These are phyloP conservation scores for Hansenula sp. DNA, from an alignment of 1,139 yeast species.

Conservation along the genomic window DNA sequence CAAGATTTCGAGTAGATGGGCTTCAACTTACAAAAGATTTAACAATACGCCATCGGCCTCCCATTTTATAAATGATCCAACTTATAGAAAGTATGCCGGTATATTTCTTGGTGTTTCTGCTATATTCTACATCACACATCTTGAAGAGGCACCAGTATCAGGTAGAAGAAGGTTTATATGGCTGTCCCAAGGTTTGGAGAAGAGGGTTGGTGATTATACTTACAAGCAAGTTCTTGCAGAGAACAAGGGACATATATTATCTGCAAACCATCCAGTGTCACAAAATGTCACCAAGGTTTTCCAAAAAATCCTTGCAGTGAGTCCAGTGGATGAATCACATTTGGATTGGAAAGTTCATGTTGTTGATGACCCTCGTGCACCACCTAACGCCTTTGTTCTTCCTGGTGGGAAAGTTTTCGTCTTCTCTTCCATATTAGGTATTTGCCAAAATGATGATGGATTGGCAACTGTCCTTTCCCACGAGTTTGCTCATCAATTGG, in stretches of 20 bases:
- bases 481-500: conserved; percentile 90
- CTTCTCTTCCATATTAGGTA: conserved; percentile 71
- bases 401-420: conserved; percentile 97
- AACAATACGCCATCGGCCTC: conserved; percentile 15
- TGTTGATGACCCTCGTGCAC: conserved; percentile 59
- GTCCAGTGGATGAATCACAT: conserved; percentile 36
- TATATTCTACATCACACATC: conserved; percentile 56
- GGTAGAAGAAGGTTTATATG: conserved; percentile 70
- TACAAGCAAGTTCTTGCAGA: conserved; percentile 58
- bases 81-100: conserved; percentile 23
- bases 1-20: not conserved
- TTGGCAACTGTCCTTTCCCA: conserved; percentile 91
- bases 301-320: conserved; percentile 58
- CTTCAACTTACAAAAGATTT: conserved; percentile 22
- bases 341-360: conserved; percentile 82
- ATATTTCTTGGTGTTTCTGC: conserved; percentile 30
- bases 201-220: conserved; percentile 61
- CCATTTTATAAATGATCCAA: conserved; percentile 17
- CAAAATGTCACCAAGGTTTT: conserved; percentile 55
- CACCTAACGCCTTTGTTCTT: conserved; percentile 94
- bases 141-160: conserved; percentile 82
- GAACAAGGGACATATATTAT: conserved; percentile 43
- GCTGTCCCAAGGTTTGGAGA: conserved; percentile 67
- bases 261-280: conserved; percentile 53
- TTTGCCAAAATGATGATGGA: conserved; percentile 82